Percentiles rank a stretch among this genome's conserved stretches.
phyloP scores from a whole-genome alignment of 202 grass and related monocot species.

The Dendrocalamus latiflorus region DNA sequence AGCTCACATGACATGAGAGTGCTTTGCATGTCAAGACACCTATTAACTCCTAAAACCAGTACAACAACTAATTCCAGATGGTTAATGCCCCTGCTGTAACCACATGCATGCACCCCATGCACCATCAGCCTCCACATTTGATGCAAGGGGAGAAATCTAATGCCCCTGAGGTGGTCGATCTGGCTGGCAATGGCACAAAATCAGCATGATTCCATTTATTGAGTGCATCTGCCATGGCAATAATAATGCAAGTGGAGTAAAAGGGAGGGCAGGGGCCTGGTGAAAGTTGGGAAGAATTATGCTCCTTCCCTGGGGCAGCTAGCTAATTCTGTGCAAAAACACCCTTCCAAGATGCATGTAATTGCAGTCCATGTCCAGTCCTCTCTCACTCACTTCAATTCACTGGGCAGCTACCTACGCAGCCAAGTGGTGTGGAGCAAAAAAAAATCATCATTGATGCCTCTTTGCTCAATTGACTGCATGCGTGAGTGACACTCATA shows the following conservation, averaged over 20 bases:
- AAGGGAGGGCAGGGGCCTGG: constrained; percentile 8
- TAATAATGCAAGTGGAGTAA: constrained; percentile 46
- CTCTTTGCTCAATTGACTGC: constrained; percentile 36
- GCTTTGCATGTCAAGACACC: neutral
- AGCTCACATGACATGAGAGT: constrained; percentile 32
- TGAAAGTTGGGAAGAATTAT: constrained; percentile 35
- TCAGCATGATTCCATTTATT: constrained; percentile 70
- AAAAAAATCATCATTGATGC: constrained; percentile 32
- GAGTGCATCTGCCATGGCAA: constrained; percentile 51
- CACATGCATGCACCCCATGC: constrained; percentile 34
- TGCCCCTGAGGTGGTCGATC: constrained; percentile 2
- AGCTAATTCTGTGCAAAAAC: constrained; percentile 28
- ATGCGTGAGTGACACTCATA: constrained; percentile 20
- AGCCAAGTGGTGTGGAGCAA: constrained; percentile 10
- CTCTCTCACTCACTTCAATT: neutral
- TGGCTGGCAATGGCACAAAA: constrained; percentile 45
- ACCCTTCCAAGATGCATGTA: neutral
- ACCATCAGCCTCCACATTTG: constrained; percentile 35
- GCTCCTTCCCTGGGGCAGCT: neutral
- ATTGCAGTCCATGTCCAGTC: neutral
- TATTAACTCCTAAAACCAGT: constrained; percentile 23
- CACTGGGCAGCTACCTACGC: constrained; percentile 4
- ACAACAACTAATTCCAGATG: constrained; percentile 26
- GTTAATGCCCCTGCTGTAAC: constrained; percentile 50
- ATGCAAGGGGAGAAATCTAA: constrained; percentile 20